Evolutionary conservation across 2,329 filamentous ascomycete species (phyloP).

Genomic region (Truncatella angustata): DNA sequence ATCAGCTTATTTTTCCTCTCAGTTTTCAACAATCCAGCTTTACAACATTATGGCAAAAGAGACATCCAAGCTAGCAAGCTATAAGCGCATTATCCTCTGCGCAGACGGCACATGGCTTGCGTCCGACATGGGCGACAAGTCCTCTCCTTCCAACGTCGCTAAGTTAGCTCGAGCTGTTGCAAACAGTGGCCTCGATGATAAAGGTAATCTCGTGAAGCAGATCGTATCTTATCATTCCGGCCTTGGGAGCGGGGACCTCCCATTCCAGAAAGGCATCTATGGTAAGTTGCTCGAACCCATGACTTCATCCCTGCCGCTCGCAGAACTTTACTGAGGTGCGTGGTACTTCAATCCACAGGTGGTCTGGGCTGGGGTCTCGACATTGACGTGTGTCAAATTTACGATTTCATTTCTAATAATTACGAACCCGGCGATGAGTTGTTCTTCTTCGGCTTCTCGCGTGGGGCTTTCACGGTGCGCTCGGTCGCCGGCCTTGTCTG

Average conservation of each 20-base stretch:
- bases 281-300: slow-evolving; percentile 34
- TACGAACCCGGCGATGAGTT: slow-evolving; percentile 59
- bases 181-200: slow-evolving; percentile 43
- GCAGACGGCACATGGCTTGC: neutral
- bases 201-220: slow-evolving; percentile 41
- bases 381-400: slow-evolving; percentile 57
- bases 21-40: no score
- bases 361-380: neutral
- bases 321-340: neutral
- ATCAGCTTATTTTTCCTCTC: no score
- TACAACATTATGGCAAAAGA: no score
- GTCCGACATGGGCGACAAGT: neutral
- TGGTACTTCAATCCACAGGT: neutral
- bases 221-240: slow-evolving; percentile 62
- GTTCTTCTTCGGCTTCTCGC: slow-evolving; percentile 55
- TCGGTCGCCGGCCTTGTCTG: slow-evolving; percentile 54
- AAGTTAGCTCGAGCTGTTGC: slow-evolving; percentile 58
- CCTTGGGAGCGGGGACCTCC: slow-evolving; percentile 48
- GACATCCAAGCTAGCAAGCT: no score
- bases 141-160: slow-evolving; percentile 57
- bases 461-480: slow-evolving; percentile 58
- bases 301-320: slow-evolving; percentile 45
- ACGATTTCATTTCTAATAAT: slow-evolving; percentile 61
- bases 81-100: slow-evolving; percentile 9
- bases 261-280: neutral